These are phyloP conservation scores for Plasmodium gaboni DNA, from an alignment of 169 alveolate species.

Conservation along the genomic window DNA sequence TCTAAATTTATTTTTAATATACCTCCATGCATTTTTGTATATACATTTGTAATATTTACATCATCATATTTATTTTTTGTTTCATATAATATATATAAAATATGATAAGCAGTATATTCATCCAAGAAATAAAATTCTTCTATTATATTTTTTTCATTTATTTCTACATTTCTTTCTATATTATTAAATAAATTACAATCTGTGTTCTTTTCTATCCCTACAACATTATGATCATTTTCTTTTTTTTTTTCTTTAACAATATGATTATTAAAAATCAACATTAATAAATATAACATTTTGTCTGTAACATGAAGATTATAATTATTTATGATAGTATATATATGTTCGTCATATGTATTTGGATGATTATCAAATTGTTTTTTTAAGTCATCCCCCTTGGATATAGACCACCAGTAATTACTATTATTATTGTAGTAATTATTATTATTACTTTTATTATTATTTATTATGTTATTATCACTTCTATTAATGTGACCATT, in stretches of 20 bases:
- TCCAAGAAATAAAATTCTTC: constrained; percentile 17
- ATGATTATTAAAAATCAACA: not conserved
- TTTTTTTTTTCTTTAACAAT: not conserved
- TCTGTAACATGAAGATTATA: constrained; percentile 7
- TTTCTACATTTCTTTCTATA: not conserved
- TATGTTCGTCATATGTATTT: no score
- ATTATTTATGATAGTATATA: not conserved
- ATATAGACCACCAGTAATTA: no score
- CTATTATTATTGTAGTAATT: no score
- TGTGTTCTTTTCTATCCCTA: not conserved
- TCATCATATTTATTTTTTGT: not conserved
- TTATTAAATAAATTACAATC: not conserved
- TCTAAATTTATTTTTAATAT: constrained; percentile 4
- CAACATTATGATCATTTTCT: not conserved
- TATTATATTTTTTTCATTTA: constrained; percentile 4
- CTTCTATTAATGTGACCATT: no score
- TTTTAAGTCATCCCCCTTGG: no score
- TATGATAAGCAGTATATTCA: constrained; percentile 38
- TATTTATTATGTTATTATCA: no score
- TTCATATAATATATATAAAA: constrained; percentile 14
- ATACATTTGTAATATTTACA: not conserved
- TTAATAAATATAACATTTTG: not conserved
- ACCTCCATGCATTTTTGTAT: constrained; percentile 18
- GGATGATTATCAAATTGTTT: no score
- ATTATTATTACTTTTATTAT: no score